Evolutionary conservation across 2,329 filamentous ascomycete species (phyloP).

Genomic region (Fusarium mundagurra): DNA sequence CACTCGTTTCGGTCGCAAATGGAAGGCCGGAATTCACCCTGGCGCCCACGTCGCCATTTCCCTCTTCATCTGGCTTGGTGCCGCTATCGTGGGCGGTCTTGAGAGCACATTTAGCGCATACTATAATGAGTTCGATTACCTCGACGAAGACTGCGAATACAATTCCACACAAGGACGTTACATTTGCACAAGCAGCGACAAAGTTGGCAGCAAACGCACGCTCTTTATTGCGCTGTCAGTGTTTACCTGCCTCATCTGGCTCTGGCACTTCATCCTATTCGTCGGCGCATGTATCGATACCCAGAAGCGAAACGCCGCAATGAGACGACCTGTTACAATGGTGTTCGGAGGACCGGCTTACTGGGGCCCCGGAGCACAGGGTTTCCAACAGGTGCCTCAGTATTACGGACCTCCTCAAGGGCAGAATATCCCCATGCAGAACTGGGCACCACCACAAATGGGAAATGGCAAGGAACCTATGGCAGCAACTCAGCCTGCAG

Average conservation of each 20-base stretch:
- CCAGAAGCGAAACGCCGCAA: conserved; percentile 42
- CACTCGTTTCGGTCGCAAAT: conserved; percentile 47
- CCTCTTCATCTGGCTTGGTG: conserved; percentile 54
- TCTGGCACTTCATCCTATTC: conserved; percentile 53
- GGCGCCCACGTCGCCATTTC: conserved; percentile 55
- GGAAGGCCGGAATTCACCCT: conserved; percentile 52
- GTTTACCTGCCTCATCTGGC: conserved; percentile 40
- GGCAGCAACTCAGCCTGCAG: not conserved
- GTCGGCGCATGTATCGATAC: conserved; percentile 53
- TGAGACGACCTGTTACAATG: conserved; percentile 38
- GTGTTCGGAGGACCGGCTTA: conserved; percentile 41
- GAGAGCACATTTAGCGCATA: conserved; percentile 30
- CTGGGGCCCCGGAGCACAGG: conserved; percentile 44
- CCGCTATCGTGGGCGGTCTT: conserved; percentile 41
- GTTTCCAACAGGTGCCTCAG: conserved; percentile 46
- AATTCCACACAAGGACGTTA: conserved; percentile 8
- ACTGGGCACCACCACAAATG: conserved; percentile 2
- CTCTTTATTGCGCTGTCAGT: conserved; percentile 35
- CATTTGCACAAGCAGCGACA: conserved; percentile 2
- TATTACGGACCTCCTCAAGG: conserved; percentile 23
- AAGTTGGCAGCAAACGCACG: not conserved
- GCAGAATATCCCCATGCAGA: conserved; percentile 37
- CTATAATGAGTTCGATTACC: conserved; percentile 18
- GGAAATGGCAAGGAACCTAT: conserved; percentile 22
- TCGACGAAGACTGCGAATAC: conserved; percentile 18